Evolutionary conservation across 345 rosid genomes (phyloP), one percentile per base, ranked within the genome.

Genomic region (Anastatica hierochuntica): DNA sequence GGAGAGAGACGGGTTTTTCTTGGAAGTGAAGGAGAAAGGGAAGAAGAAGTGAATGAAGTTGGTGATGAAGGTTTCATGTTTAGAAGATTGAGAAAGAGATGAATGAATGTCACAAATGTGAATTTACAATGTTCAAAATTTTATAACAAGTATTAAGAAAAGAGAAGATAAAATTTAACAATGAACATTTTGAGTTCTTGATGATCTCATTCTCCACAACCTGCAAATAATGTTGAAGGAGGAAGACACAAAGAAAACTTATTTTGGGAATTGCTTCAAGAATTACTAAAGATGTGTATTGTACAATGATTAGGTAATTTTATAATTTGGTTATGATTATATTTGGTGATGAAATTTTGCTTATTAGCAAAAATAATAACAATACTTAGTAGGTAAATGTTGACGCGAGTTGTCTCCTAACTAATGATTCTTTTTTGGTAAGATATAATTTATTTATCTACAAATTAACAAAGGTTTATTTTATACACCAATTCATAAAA

Each of bases 1-100:
- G 95, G 90, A 45, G 94, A 79, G 51, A 79, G 67, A 35, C 86
- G 83, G 9, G 84, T 33, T 56, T 80, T 94, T 66, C 90, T 66
- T 1, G 64, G 68, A 20, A 67, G 38, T 16, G 71, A 46, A 29
- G 60, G 19, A 29, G 67, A 60, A 24, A 38, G 39, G 18, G 63
- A 47, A 44, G 82, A 57, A 27, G 79, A 63, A 17, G 89, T 63
- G 2, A 81, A 72, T 4, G 79, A 63, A 23, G 44, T 26, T 26
- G 86, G 73, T 24, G 79, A 63, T 30, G 71, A 53, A 60, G 66
- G 71, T 57, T 69, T 69, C 73, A 58, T 62, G 64, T 50, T 56
- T 61, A 27, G 13, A 26, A 21, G n/a, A 19, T 26, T 15, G 44
- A 36, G 45, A 31, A 31, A 37, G 10, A 31, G 12, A 23, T 43